Conservation (phyloP, 2,329 filamentous ascomycete species). For the Annulohypoxylon truncatum region DNA sequence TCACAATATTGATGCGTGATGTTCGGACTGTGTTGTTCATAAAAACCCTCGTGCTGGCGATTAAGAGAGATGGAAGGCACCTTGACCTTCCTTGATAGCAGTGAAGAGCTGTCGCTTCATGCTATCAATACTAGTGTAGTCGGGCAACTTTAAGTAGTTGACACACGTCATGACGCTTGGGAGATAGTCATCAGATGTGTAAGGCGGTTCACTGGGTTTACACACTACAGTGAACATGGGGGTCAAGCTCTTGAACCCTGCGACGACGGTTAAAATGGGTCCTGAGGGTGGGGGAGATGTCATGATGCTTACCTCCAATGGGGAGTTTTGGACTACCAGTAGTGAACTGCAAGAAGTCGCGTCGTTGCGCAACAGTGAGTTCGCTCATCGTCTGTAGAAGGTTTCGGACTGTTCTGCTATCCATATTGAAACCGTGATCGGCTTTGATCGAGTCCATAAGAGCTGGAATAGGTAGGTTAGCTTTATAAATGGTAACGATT, state of each 20-base stretch:
- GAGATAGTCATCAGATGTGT: constrained; percentile 95
- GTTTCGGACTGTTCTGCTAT: constrained; percentile 95
- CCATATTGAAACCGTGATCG: constrained; percentile 98
- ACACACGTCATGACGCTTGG: constrained; percentile 99
- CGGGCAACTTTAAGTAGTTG: constrained; percentile 97
- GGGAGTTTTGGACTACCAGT: constrained; percentile 98
- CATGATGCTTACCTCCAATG: constrained; percentile 81
- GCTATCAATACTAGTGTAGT: constrained; percentile 84
- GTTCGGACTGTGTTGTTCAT: constrained; percentile 12
- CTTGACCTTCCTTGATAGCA: constrained; percentile 95
- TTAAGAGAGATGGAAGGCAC: constrained; percentile 95
- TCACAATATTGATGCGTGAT: constrained; percentile 32
- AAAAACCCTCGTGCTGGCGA: background rate
- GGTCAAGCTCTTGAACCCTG: constrained; percentile 95
- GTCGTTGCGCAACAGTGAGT: constrained; percentile 76
- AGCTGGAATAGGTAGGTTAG: constrained; percentile 62
- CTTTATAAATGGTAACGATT: constrained; percentile 37
- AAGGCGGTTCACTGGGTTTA: constrained; percentile 96
- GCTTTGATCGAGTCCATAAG: constrained; percentile 99
- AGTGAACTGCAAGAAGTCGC: constrained; percentile 97
- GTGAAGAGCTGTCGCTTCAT: constrained; percentile 83
- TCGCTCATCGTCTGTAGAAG: constrained; percentile 95
- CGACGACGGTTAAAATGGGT: constrained; percentile 49
- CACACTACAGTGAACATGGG: constrained; percentile 99
- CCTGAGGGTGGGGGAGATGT: constrained; percentile 20